phyloP scores from a whole-genome alignment of 2,329 filamentous ascomycete genomes.

The Ilyonectria robusta region DNA sequence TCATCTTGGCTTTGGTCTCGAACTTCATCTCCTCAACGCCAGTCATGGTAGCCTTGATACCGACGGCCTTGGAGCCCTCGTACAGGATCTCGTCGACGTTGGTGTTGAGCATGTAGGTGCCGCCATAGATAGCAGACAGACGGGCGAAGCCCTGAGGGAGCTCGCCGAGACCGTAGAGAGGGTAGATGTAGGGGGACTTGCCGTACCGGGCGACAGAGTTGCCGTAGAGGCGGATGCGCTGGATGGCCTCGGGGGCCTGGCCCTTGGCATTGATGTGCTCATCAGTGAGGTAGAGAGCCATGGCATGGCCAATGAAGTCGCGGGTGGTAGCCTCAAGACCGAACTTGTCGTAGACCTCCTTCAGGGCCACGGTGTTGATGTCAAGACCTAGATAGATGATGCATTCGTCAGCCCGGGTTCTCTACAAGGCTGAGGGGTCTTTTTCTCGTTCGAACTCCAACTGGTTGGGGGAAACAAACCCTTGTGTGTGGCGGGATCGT shows the following conservation, averaged over 20 bases:
- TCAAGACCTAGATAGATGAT: slow-evolving; percentile 76
- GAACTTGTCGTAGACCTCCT: slow-evolving; percentile 99
- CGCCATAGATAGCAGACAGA: slow-evolving; percentile 97
- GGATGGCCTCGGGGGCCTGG: slow-evolving; percentile 85
- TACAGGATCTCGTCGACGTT: slow-evolving; percentile 91
- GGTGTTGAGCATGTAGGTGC: slow-evolving; percentile 99
- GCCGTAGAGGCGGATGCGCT: slow-evolving; percentile 95
- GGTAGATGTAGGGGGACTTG: slow-evolving; percentile 99
- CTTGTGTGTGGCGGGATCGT: slow-evolving; percentile 89
- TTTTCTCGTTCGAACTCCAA: not conserved
- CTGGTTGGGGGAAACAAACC: slow-evolving; percentile 67
- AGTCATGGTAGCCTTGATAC: slow-evolving; percentile 98
- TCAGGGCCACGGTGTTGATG: slow-evolving; percentile 87
- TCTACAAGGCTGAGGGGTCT: not conserved
- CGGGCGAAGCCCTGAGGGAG: slow-evolving; percentile 98
- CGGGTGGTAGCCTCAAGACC: slow-evolving; percentile 89
- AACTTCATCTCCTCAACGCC: slow-evolving; percentile 94
- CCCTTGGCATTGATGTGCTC: slow-evolving; percentile 84
- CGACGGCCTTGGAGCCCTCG: slow-evolving; percentile 86
- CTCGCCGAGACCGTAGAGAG: slow-evolving; percentile 96
- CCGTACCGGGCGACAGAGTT: slow-evolving; percentile 98
- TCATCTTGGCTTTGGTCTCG: slow-evolving; percentile 95
- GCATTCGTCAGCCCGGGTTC: slow-evolving; percentile 30
- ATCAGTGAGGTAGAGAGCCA: slow-evolving; percentile 95
- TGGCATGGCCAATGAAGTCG: slow-evolving; percentile 98